Evolutionary conservation across 768 basidiomycete species (phyloP).

Genomic region (Grammothele lineata): DNA sequence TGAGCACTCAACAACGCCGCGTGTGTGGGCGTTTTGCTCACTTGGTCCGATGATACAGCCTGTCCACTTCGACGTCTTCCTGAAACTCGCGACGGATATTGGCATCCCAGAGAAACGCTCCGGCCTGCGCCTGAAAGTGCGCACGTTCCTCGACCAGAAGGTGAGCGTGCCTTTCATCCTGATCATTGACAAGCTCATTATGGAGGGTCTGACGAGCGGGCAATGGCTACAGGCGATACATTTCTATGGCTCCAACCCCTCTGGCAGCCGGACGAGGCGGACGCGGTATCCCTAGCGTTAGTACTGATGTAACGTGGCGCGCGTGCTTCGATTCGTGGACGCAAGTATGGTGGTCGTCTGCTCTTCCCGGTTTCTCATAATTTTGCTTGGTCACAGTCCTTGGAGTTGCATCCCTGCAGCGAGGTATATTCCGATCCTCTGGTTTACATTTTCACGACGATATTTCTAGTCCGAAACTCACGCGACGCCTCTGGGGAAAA

Average conservation of each 20-base stretch:
- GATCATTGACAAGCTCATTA: background rate
- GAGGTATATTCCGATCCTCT: too few species aligned
- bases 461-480: too few species aligned
- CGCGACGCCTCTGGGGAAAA: too few species aligned
- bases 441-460: too few species aligned
- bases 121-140: conserved; percentile 37
- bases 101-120: conserved; percentile 16
- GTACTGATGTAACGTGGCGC: too few species aligned
- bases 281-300: conserved; percentile 12
- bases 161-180: conserved; percentile 27
- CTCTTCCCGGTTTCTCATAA: too few species aligned
- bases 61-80: conserved; percentile 51
- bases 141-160: conserved; percentile 53
- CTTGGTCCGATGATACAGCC: too few species aligned
- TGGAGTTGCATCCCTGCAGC: too few species aligned
- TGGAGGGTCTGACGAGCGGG: background rate
- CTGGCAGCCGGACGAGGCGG: conserved; percentile 21
- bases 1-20: background rate
- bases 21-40: too few species aligned
- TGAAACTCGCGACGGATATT: conserved; percentile 34
- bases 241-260: conserved; percentile 41
- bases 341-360: too few species aligned
- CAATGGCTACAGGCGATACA: conserved; percentile 42
- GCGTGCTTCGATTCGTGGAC: too few species aligned
- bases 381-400: too few species aligned